Percentiles rank a stretch among this genome's conserved stretches.
Conservation (phyloP, 441 rosid genomes). For the Dalechampia spathulata region DNA sequence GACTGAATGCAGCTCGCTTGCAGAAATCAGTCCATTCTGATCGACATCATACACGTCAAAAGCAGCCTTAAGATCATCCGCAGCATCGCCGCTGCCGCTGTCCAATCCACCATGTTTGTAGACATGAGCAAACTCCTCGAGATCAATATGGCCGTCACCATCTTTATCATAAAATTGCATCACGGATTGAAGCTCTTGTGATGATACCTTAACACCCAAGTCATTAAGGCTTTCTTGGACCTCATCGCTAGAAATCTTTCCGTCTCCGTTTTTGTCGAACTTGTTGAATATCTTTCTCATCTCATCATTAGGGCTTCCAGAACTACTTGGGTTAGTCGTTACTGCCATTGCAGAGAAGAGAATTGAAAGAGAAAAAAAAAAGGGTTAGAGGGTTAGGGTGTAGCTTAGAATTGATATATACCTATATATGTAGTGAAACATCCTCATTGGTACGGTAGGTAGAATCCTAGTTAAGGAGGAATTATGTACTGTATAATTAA, state of each 20-base stretch:
- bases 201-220: conserved; percentile 41
- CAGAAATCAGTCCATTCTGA: conserved; percentile 70
- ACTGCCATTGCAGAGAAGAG: conserved; percentile 20
- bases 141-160: conserved; percentile 67
- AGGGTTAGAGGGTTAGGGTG: too few relatives aligned
- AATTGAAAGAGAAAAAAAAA: too few relatives aligned
- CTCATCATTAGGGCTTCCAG: conserved; percentile 23
- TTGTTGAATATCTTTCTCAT: conserved; percentile 44
- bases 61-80: conserved; percentile 61
- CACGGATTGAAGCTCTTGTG: conserved; percentile 44
- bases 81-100: conserved; percentile 2
- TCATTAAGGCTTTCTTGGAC: conserved; percentile 47
- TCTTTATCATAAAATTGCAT: conserved; percentile 75
- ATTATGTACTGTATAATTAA: too few relatives aligned
- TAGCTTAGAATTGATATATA: too few relatives aligned
- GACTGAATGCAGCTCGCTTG: conserved; percentile 55
- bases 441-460: too few relatives aligned
- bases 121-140: conserved; percentile 59
- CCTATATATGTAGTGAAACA: too few relatives aligned
- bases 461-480: too few relatives aligned
- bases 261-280: conserved; percentile 85
- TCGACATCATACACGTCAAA: conserved; percentile 77
- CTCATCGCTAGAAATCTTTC: conserved; percentile 64
- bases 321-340: too few relatives aligned
- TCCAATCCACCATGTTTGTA: conserved; percentile 27